Conservation (phyloP, 139 green algal genomes). For the Closterium sp. region DNA sequence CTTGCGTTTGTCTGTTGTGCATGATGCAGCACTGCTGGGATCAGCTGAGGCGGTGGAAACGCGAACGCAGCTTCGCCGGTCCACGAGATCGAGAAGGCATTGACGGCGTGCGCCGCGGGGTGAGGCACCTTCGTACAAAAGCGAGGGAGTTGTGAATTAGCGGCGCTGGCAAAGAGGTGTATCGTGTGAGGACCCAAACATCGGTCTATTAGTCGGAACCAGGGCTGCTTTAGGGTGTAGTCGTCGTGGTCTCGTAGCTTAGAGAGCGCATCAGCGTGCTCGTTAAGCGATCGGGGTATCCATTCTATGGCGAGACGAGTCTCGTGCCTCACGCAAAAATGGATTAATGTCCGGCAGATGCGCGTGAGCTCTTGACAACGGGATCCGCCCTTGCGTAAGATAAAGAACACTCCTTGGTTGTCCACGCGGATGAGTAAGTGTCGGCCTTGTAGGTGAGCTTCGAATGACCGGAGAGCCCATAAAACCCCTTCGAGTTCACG, state of each 20-base stretch:
- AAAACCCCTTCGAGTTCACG: background rate
- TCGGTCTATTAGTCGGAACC: background rate
- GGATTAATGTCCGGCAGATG: background rate
- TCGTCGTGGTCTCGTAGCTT: background rate
- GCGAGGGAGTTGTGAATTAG: background rate
- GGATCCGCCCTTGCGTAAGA: background rate
- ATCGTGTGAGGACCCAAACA: background rate
- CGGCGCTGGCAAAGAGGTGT: background rate
- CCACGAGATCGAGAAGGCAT: background rate
- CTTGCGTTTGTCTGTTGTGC: background rate
- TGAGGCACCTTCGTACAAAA: background rate
- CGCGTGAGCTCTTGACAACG: background rate
- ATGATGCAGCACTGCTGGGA: background rate
- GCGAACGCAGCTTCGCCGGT: background rate
- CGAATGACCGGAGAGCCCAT: background rate
- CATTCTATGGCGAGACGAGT: background rate
- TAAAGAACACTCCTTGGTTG: background rate
- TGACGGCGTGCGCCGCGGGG: background rate
- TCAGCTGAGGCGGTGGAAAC: background rate
- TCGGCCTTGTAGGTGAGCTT: background rate
- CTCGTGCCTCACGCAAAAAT: background rate
- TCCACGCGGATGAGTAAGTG: background rate
- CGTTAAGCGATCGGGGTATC: background rate
- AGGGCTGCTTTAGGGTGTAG: background rate
- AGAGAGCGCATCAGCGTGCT: background rate